Evolutionary conservation across 177 flowering plant species (phyloP), one percentile per base, ranked within the genome.

Genomic region (Telopea speciosissima): DNA sequence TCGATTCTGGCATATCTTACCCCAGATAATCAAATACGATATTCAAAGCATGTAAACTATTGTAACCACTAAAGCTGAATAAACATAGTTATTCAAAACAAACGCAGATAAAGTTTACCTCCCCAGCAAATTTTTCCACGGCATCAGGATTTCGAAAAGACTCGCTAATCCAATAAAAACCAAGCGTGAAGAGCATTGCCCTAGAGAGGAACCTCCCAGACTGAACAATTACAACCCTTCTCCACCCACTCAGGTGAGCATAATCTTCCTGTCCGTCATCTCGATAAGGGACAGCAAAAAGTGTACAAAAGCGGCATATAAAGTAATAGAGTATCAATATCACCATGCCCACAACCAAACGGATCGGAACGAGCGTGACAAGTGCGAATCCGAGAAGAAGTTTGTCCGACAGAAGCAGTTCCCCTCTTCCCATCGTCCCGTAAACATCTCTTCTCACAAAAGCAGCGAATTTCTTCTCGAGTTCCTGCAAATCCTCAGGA

Each of bases 361-460:
- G 80, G 7, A 96, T 19, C 25, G 99, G 99, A 6, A 88, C 79
- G 54, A 96, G 76, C 28, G 95, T 90, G 11, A 90, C 66, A 24
- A 85, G 16, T 11, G 93, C 97, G 23, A 91, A 0, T 0, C 83
- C 87, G 1, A 90, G 79, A 36, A 85, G 75, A 12, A 89, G 8
- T 79, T 90, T 95, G 90, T 95, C 99, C 75, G n/a, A 8, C 73
- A 81, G 54, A 31, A 92, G 87, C 44, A 93, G 67, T 61, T 84
- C 85, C 23, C 99, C 98, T 24, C 86, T 78, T 0, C 99, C 99
- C 98, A 95, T 88, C 23, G 88, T 77, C 14, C 99, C 99, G 77
- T 95, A 95, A 62, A 81, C 88, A 66, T 95, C 99, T 67, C 65
- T 73, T 7, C 99, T 81, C 2, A 87, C 99, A 69, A 72, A 96